Evolutionary conservation across 139 green algal species (phyloP).

Genomic region (Chlorella sp.): DNA sequence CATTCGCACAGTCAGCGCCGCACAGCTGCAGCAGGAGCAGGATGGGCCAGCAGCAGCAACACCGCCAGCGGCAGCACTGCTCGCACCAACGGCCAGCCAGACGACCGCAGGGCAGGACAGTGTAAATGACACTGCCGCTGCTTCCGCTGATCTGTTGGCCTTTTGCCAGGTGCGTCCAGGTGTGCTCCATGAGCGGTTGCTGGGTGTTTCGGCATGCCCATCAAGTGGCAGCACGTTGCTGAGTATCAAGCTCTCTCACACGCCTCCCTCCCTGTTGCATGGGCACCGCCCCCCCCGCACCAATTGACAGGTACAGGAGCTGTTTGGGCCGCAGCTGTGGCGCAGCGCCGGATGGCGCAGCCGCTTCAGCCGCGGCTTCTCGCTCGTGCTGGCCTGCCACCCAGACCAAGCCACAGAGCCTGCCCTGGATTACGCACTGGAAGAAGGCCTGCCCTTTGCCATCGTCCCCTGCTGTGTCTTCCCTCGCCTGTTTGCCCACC

Average conservation of each 20-base stretch:
- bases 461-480: slow-evolving; percentile 76
- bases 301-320: slow-evolving; percentile 22
- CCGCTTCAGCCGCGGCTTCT: slow-evolving; percentile 19
- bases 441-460: slow-evolving; percentile 57
- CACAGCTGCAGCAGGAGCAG: slow-evolving; percentile 7
- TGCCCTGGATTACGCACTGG: slow-evolving; percentile 58
- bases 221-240: too few relatives aligned
- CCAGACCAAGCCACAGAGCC: slow-evolving; percentile 70
- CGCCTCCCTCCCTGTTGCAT: too few relatives aligned
- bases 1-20: background rate
- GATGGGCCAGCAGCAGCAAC: background rate
- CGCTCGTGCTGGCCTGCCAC: slow-evolving; percentile 62
- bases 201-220: too few relatives aligned
- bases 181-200: too few relatives aligned
- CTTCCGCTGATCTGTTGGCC: too few relatives aligned
- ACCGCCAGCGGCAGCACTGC: background rate
- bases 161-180: too few relatives aligned
- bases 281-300: too few relatives aligned
- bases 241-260: too few relatives aligned
- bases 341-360: slow-evolving; percentile 22
- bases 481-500: slow-evolving; percentile 54
- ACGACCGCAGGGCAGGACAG: too few relatives aligned
- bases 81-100: too few relatives aligned
- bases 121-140: too few relatives aligned
- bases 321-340: slow-evolving; percentile 40